Evolutionary conservation across 2,329 filamentous ascomycete species (phyloP).

Genomic region (Coniochaeta prunicola): DNA sequence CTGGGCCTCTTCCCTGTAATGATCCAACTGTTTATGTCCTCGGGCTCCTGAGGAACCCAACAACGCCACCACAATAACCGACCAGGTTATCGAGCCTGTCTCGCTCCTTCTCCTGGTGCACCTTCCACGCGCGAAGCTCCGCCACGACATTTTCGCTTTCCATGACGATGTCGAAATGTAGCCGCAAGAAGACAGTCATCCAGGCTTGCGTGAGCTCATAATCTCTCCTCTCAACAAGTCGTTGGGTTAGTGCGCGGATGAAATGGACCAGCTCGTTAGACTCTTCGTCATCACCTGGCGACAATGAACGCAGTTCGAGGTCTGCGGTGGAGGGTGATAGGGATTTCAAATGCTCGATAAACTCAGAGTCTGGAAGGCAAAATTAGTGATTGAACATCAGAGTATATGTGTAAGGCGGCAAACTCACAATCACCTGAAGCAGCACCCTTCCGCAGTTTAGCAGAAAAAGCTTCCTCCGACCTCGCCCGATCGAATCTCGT

Average conservation of each 20-base stretch:
- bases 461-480: constrained; percentile 51
- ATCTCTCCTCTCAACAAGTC: constrained; percentile 63
- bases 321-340: constrained; percentile 82
- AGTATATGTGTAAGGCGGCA: neutral
- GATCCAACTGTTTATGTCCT: constrained; percentile 31
- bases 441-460: constrained; percentile 46
- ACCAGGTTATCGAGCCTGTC: constrained; percentile 67
- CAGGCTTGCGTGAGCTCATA: constrained; percentile 94
- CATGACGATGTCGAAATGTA: constrained; percentile 59
- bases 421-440: constrained; percentile 53
- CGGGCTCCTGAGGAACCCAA: constrained; percentile 68
- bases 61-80: constrained; percentile 81
- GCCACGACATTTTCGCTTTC: constrained; percentile 45
- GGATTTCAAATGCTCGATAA: constrained; percentile 72
- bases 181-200: constrained; percentile 88
- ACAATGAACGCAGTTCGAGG: constrained; percentile 79
- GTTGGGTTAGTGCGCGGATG: constrained; percentile 67
- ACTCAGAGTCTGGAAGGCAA: constrained; percentile 44
- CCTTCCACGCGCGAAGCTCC: constrained; percentile 62
- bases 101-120: constrained; percentile 64
- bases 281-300: constrained; percentile 35
- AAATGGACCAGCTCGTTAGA: constrained; percentile 72
- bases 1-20: neutral
- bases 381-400: neutral
- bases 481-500: constrained; percentile 54